A percentile compares a stretch with the other conserved stretches of the same genome.
phyloP scores from a whole-genome alignment of 768 basidiomycete genomes.

The Hericium coralloides region DNA sequence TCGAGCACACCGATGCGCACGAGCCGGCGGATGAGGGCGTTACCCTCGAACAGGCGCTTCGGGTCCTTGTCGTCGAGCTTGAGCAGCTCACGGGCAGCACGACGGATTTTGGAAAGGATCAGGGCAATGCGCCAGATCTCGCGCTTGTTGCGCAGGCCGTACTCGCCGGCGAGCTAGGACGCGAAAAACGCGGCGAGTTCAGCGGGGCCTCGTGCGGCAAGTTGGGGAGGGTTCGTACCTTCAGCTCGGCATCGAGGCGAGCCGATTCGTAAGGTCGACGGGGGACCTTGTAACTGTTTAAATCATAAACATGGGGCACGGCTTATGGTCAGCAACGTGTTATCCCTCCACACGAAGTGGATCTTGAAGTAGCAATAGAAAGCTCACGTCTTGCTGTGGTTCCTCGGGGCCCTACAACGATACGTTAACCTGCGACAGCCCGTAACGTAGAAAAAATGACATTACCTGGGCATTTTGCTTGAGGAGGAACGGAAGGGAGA shows the following conservation, averaged over 20 bases:
- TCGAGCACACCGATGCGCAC: constrained; percentile 99
- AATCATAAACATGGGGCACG: constrained; percentile 47
- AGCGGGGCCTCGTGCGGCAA: neutral
- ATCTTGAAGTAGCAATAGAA: constrained; percentile 40
- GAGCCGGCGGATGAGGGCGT: constrained; percentile 91
- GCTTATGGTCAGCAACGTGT: constrained; percentile 51
- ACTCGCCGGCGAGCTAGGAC: constrained; percentile 92
- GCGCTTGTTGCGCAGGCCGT: constrained; percentile 99
- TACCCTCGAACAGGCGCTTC: constrained; percentile 99
- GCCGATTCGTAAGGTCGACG: constrained; percentile 94
- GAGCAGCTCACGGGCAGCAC: constrained; percentile 99
- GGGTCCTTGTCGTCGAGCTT: constrained; percentile 99
- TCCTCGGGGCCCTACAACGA: constrained; percentile 70
- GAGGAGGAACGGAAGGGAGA: constrained; percentile 20
- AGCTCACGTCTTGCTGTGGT: constrained; percentile 92
- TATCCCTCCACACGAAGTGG: constrained; percentile 57
- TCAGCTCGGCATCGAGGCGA: constrained; percentile 98
- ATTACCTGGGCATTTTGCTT: constrained; percentile 83
- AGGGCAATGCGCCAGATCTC: constrained; percentile 99
- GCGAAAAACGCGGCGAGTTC: neutral
- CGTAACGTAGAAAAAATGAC: constrained; percentile 15
- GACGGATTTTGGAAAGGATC: constrained; percentile 98
- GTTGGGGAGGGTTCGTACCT: constrained; percentile 43
- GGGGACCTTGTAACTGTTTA: constrained; percentile 92
- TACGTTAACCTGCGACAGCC: constrained; percentile 25